Evolutionary conservation across 331 rosid species (phyloP).

Genomic region (Erythrophleum ivorense): DNA sequence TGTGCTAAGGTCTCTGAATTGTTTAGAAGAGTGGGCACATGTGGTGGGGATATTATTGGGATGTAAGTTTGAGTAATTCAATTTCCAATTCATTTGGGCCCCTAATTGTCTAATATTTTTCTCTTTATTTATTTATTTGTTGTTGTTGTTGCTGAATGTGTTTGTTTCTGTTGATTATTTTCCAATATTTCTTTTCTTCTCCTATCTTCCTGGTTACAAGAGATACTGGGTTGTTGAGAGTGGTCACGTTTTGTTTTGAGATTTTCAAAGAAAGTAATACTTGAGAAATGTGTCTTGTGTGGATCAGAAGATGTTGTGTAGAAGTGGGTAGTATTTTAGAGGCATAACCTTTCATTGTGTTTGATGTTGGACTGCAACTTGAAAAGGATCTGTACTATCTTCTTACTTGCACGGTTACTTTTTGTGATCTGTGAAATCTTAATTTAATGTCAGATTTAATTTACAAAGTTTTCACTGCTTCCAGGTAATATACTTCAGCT

Average conservation of each 20-base stretch:
- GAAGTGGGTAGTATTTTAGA: slow-evolving; percentile 13
- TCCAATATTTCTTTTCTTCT: neutral
- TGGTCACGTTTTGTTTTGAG: neutral
- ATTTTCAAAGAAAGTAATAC: neutral
- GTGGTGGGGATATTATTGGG: neutral
- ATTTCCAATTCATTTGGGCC: neutral
- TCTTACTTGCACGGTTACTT: neutral
- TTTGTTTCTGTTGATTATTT: neutral
- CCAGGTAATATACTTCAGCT: slow-evolving; percentile 1
- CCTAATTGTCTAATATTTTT: too few species aligned
- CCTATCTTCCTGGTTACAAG: neutral
- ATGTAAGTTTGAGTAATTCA: neutral
- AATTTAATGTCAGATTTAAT: neutral
- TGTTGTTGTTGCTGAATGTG: neutral
- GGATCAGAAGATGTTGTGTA: neutral
- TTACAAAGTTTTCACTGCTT: neutral
- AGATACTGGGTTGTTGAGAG: neutral
- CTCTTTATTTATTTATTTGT: neutral
- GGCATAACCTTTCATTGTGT: neutral
- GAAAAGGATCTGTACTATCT: neutral
- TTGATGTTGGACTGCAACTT: too few species aligned
- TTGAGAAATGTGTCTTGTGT: neutral
- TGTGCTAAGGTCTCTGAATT: neutral
- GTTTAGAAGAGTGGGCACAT: neutral
- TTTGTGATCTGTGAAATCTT: too few species aligned